A percentile compares a stretch with the other conserved stretches of the same genome.
Evolutionary conservation across 164 flowering plant genomes (phyloP).

Genomic region (Saururus chinensis): DNA sequence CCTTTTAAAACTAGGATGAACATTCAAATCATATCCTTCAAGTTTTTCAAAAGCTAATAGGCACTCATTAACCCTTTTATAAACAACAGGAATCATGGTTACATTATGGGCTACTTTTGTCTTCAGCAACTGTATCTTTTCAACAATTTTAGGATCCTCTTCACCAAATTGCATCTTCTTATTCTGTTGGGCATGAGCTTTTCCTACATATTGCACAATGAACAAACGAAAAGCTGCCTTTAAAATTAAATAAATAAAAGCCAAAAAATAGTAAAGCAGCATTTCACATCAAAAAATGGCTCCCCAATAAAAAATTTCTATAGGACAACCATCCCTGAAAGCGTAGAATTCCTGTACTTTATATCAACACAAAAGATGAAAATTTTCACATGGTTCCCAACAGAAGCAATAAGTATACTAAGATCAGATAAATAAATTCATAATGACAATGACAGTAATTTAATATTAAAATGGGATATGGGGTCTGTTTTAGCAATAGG

Average conservation of each 20-base stretch:
- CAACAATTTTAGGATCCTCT: conserved; percentile 21
- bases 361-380: too few relatives aligned
- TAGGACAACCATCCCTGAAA: too few relatives aligned
- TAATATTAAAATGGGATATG: too few relatives aligned
- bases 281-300: not conserved
- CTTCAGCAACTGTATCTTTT: conserved; percentile 37
- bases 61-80: conserved; percentile 60
- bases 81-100: conserved; percentile 33
- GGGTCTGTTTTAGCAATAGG: too few relatives aligned
- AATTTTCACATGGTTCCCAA: too few relatives aligned
- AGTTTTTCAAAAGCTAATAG: conserved; percentile 45
- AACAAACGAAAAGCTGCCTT: not conserved
- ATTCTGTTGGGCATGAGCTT: conserved; percentile 5
- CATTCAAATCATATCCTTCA: conserved; percentile 21
- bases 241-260: not conserved
- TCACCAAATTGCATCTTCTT: conserved; percentile 6
- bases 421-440: too few relatives aligned
- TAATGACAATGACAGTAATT: too few relatives aligned
- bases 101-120: conserved; percentile 42
- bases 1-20: conserved; percentile 60
- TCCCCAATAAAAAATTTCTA: not conserved
- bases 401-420: too few relatives aligned
- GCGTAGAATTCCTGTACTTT: too few relatives aligned
- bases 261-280: not conserved
- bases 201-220: conserved; percentile 10